Base-by-base conservation (phyloP, 371 early-diverging fungal genomes). In the Phascolomyces articulosus region DNA sequence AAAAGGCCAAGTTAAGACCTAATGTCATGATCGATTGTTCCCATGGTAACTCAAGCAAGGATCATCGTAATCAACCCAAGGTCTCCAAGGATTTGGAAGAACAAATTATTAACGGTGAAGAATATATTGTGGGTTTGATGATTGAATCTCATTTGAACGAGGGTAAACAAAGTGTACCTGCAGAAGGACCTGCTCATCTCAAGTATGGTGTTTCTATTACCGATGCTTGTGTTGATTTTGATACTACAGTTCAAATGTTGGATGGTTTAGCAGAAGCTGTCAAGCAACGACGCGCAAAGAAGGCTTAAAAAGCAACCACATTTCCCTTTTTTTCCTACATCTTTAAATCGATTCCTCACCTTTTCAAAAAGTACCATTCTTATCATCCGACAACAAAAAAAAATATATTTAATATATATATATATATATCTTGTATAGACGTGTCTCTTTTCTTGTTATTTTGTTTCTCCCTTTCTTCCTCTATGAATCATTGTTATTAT, bases 81-180 rank as follows among this genome's bases (percentile, higher is more conserved):
- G 92, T 91, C 21, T 78, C 86, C 9, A 70, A 64, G 23, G 44
- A 59, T 41, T 61, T 78, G 31, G 76, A 90, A 18, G 73, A 76
- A 34, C 91, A 91, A 70, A 73, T 93, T 40, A 66, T 84, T 0
- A 77, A 66, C 15, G 93, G 93, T 18, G 89, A 91, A 62, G 58
- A 75, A 34, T 66, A 86, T 38, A 89, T 96, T 49, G 73, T 90
- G 26, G 96, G 96, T 51, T 89, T 96, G 40, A 97, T 97, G 97
- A 89, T 97, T 64, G 97, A 97, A 74, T 89, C 90, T 31, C 91
- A 97, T 66, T 72, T 96, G 61, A 81, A 85, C 57, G 96, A 93
- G 72, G 95, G 95, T 57, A 87, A 88, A 53, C 94, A 93, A 73
- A 82, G 80, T 58, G 85, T 93, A 21, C 89, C 92, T 31, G 59